Percentiles rank a stretch among this genome's conserved stretches.
Conservation (phyloP, 768 basidiomycete genomes). For the Suillus subaureus region DNA sequence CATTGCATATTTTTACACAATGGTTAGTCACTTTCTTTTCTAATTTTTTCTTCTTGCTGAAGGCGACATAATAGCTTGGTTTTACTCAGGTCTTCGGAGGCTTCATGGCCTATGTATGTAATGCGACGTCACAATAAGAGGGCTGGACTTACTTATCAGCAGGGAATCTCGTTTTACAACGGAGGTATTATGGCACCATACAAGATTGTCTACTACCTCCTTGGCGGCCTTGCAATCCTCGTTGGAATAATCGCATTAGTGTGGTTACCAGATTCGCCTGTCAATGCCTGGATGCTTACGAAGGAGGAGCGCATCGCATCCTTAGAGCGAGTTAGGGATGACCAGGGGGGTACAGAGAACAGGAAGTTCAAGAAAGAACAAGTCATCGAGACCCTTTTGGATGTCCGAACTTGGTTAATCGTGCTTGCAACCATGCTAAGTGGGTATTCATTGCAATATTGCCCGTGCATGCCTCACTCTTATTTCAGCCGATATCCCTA, state of each 20-base stretch:
- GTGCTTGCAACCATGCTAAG: slow-evolving; percentile 29
- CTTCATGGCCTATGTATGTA: slow-evolving; percentile 37
- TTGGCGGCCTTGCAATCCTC: slow-evolving; percentile 40
- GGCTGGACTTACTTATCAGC: background rate
- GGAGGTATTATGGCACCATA: slow-evolving; percentile 35
- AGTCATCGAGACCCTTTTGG: slow-evolving; percentile 25
- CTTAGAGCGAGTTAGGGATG: slow-evolving; percentile 42
- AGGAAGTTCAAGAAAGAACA: slow-evolving; percentile 30
- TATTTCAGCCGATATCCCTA: slow-evolving; percentile 24
- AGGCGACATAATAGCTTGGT: slow-evolving; percentile 19
- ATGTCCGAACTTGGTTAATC: slow-evolving; percentile 32
- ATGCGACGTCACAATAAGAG: background rate
- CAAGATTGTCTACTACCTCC: slow-evolving; percentile 41
- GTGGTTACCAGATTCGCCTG: slow-evolving; percentile 43
- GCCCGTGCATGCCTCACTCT: background rate
- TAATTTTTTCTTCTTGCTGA: background rate
- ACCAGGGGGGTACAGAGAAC: slow-evolving; percentile 34
- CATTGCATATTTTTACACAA: slow-evolving; percentile 41
- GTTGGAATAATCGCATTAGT: slow-evolving; percentile 36
- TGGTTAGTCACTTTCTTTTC: slow-evolving; percentile 21
- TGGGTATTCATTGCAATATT: slow-evolving; percentile 6
- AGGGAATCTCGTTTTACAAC: slow-evolving; percentile 38
- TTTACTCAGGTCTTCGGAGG: slow-evolving; percentile 41
- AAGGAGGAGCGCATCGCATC: slow-evolving; percentile 41
- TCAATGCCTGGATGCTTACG: slow-evolving; percentile 38